A percentile compares a stretch with the other conserved stretches of the same genome.
Evolutionary conservation across 1,139 yeast species (phyloP).

Genomic region (Yamadazyma jaroonii): DNA sequence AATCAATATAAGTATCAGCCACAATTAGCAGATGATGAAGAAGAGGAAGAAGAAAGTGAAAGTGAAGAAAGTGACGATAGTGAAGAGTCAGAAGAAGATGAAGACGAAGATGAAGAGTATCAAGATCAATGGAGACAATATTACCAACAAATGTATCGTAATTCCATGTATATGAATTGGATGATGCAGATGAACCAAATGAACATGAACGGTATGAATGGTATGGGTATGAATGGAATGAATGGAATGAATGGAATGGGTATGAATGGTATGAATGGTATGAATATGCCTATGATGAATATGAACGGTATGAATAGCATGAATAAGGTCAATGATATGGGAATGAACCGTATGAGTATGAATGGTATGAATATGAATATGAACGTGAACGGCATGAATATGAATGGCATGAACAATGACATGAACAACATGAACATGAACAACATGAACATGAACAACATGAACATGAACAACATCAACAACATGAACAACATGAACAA

Average conservation of each 20-base stretch:
- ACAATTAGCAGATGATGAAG: constrained; percentile 13
- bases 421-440: constrained; percentile 3
- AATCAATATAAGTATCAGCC: not conserved
- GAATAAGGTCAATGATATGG: constrained; percentile 3
- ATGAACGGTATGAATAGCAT: constrained; percentile 20
- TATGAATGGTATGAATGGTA: constrained; percentile 27
- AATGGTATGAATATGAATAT: constrained; percentile 2
- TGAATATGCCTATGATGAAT: constrained; percentile 12
- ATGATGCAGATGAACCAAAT: constrained; percentile 19
- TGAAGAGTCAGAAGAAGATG: constrained; percentile 6
- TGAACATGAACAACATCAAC: constrained; percentile 5
- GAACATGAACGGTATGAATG: constrained; percentile 6
- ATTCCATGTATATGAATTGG: constrained; percentile 16
- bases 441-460: constrained; percentile 4
- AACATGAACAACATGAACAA: constrained; percentile 1
- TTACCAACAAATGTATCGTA: constrained; percentile 15
- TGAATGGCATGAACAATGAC: constrained; percentile 4
- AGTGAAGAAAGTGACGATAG: constrained; percentile 11
- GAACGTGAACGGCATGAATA: constrained; percentile 4
- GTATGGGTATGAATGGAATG: constrained; percentile 3
- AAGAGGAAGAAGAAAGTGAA: constrained; percentile 14
- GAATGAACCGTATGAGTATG: constrained; percentile 8
- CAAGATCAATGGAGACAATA: constrained; percentile 16
- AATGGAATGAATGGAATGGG: constrained; percentile 1
- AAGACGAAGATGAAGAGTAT: constrained; percentile 7